phyloP scores from a whole-genome alignment of 305 asterid genomes.

The Striga hermonthica region DNA sequence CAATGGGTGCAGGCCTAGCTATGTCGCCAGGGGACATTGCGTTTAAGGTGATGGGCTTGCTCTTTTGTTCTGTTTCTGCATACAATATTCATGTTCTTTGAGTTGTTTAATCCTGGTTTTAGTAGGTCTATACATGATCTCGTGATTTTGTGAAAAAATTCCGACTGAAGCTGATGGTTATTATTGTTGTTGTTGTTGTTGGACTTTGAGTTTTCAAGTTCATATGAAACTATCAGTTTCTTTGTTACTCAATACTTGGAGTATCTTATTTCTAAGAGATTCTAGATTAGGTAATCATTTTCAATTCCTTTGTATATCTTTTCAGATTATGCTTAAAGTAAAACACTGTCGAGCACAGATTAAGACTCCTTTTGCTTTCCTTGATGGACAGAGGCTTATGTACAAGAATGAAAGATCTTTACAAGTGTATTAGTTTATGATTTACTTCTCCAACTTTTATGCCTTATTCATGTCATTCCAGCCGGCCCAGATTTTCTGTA shows the following conservation, averaged over 20 bases:
- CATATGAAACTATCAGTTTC: neutral
- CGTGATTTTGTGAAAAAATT: neutral
- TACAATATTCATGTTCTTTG: neutral
- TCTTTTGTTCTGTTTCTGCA: neutral
- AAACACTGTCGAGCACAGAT: neutral
- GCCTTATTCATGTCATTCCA: conserved; percentile 1
- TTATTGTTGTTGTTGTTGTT: neutral
- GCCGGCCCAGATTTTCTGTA: neutral
- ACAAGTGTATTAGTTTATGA: conserved; percentile 4
- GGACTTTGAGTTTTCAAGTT: too few relatives aligned
- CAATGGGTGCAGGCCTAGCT: conserved; percentile 95
- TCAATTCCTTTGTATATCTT: conserved; percentile 7
- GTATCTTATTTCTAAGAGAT: neutral
- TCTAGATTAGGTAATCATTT: conserved; percentile 1
- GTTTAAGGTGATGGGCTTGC: conserved; percentile 57
- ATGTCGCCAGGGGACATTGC: conserved; percentile 97
- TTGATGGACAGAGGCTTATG: neutral
- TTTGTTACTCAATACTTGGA: neutral
- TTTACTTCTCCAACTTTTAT: conserved; percentile 8
- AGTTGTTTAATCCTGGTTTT: neutral
- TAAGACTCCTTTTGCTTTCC: conserved; percentile 1
- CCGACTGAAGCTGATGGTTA: neutral
- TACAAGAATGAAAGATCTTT: conserved; percentile 20
- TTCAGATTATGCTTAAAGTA: neutral
- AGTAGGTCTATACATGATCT: neutral